Conservation (phyloP, 2,329 filamentous ascomycete species). For the Hypoxylon sp. region DNA sequence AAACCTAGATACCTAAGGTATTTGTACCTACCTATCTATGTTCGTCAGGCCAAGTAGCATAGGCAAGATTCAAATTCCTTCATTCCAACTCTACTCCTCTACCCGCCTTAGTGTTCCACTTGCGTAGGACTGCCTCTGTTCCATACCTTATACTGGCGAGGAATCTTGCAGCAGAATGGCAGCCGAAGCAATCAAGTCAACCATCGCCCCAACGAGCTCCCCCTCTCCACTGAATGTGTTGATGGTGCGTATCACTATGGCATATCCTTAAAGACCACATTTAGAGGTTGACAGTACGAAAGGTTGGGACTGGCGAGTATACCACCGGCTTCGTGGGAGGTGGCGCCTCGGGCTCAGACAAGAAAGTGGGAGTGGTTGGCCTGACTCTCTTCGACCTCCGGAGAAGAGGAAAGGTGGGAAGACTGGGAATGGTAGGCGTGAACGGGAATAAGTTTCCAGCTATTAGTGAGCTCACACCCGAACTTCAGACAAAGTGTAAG, state of each 20-base stretch:
- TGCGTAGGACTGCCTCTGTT: constrained; percentile 1
- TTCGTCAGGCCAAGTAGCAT: constrained; percentile 13
- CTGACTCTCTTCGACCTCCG: constrained; percentile 90
- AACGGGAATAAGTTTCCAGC: constrained; percentile 91
- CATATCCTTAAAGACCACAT: neutral
- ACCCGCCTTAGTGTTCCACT: neutral
- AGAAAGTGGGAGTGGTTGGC: constrained; percentile 95
- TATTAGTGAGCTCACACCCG: constrained; percentile 72
- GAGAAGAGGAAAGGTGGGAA: constrained; percentile 86
- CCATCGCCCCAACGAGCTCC: constrained; percentile 30
- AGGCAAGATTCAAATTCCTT: constrained; percentile 1
- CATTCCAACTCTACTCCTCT: neutral
- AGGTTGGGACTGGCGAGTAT: constrained; percentile 95
- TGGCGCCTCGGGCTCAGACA: constrained; percentile 87
- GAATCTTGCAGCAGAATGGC: constrained; percentile 36
- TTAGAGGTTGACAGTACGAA: constrained; percentile 33
- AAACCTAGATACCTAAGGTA: no score
- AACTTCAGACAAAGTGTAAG: neutral
- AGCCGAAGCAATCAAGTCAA: constrained; percentile 43
- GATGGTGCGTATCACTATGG: constrained; percentile 65
- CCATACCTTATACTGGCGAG: neutral
- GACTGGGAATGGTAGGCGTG: constrained; percentile 89
- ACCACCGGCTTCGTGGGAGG: constrained; percentile 93
- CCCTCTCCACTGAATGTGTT: constrained; percentile 71
- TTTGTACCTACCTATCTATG: neutral